Conservation (phyloP, 2,329 filamentous ascomycete genomes). For the Fusarium siculi region DNA sequence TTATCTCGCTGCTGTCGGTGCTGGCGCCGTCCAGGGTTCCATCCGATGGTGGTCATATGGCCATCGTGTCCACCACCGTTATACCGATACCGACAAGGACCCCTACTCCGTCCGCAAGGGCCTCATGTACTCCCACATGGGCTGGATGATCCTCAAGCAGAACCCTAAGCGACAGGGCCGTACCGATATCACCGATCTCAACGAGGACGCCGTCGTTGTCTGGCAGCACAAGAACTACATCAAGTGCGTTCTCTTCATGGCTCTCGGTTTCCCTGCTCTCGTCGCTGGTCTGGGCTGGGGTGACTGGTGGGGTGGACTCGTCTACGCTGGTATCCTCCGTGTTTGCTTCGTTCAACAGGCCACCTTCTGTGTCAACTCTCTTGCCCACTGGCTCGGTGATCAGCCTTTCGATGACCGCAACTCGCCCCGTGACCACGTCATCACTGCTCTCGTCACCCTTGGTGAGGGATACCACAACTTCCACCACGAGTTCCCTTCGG, state of each 20-base stretch:
- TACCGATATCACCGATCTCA: constrained; percentile 88
- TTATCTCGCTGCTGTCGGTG: constrained; percentile 83
- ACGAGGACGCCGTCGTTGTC: constrained; percentile 85
- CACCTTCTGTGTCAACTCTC: constrained; percentile 92
- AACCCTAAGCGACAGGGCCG: constrained; percentile 90
- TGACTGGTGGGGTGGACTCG: constrained; percentile 83
- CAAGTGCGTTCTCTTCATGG: constrained; percentile 82
- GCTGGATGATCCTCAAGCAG: constrained; percentile 95
- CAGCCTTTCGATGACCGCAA: constrained; percentile 95
- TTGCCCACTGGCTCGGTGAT: constrained; percentile 91
- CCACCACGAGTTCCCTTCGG: constrained; percentile 93
- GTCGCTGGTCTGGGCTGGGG: constrained; percentile 83
- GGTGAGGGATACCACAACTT: constrained; percentile 96
- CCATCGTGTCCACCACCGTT: constrained; percentile 89
- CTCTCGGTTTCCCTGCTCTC: constrained; percentile 77
- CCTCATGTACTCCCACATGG: constrained; percentile 79
- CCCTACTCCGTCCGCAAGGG: constrained; percentile 93
- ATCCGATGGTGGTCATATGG: constrained; percentile 90
- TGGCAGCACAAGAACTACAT: constrained; percentile 91
- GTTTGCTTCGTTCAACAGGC: constrained; percentile 93
- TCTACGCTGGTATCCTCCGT: constrained; percentile 86
- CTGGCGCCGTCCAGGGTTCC: constrained; percentile 85
- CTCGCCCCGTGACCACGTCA: constrained; percentile 87
- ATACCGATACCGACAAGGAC: constrained; percentile 92
- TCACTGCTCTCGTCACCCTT: constrained; percentile 86